Evolutionary conservation across 2,329 filamentous ascomycete species (phyloP).

Genomic region (Talaromyces sp.): DNA sequence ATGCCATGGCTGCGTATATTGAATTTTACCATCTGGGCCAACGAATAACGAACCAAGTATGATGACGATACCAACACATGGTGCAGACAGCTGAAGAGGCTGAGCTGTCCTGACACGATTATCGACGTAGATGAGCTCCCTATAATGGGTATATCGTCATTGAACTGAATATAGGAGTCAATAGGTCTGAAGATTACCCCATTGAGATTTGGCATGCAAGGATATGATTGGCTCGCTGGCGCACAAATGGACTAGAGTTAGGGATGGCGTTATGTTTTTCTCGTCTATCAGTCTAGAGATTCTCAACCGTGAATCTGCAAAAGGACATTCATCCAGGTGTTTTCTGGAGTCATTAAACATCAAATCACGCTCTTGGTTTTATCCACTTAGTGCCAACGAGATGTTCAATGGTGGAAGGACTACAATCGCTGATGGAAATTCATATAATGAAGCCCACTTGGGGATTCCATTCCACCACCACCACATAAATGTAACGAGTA

Average conservation of each 20-base stretch:
- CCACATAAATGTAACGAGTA: no score
- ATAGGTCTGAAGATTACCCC: neutral
- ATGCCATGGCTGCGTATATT: neutral
- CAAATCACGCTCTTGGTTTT: no score
- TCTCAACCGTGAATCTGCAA: no score
- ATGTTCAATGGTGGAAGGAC: no score
- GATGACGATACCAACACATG: neutral
- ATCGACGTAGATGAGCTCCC: neutral
- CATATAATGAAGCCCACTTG: no score
- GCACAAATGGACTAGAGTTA: neutral
- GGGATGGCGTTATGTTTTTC: neutral
- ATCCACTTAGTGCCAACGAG: no score
- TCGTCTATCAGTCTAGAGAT: neutral
- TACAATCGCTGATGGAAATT: no score
- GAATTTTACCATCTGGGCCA: neutral
- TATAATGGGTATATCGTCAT: neutral
- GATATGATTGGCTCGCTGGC: neutral
- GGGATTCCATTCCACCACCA: no score
- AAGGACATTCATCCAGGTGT: no score
- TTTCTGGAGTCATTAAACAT: no score
- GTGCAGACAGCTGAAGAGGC: neutral
- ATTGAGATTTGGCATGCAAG: neutral
- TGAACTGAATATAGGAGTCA: neutral
- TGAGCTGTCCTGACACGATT: neutral
- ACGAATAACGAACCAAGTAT: neutral